These are phyloP conservation scores for Hexamita inflata DNA, from an alignment of 208 protist genomes.

Conservation along the genomic window DNA sequence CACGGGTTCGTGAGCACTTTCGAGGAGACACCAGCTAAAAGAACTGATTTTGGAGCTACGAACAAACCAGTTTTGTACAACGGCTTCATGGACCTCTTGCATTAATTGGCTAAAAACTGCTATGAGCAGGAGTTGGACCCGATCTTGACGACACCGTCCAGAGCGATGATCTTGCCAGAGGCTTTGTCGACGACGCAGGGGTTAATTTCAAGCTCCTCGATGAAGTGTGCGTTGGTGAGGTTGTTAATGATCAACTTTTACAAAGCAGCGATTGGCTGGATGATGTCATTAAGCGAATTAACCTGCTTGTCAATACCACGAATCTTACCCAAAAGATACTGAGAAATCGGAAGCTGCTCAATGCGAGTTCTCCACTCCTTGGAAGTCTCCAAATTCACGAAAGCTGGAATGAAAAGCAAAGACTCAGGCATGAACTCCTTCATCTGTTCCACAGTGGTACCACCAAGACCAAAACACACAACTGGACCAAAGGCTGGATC, in stretches of 20 bases:
- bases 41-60: slow-evolving; percentile 28
- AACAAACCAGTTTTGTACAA: slow-evolving; percentile 33
- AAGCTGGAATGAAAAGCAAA: slow-evolving; percentile 1
- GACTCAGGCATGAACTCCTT: background rate
- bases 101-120: no score
- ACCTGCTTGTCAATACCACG: background rate
- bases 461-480: slow-evolving; percentile 23
- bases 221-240: background rate
- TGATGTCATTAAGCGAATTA: background rate
- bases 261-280: background rate
- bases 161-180: slow-evolving; percentile 19
- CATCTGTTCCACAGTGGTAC: slow-evolving; percentile 18
- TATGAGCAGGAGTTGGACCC: background rate
- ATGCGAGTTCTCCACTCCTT: no score
- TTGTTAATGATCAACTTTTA: background rate
- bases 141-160: slow-evolving; percentile 32
- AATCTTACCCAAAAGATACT: background rate
- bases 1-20: slow-evolving; percentile 24
- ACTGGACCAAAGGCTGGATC: slow-evolving; percentile 12
- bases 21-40: slow-evolving; percentile 34
- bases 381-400: background rate
- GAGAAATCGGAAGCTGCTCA: background rate
- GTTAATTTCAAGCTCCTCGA: slow-evolving; percentile 43
- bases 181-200: slow-evolving; percentile 13
- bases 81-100: slow-evolving; percentile 21